phyloP scores from a whole-genome alignment of 306 rosid genomes.

The Hippophae gyantsensis region DNA sequence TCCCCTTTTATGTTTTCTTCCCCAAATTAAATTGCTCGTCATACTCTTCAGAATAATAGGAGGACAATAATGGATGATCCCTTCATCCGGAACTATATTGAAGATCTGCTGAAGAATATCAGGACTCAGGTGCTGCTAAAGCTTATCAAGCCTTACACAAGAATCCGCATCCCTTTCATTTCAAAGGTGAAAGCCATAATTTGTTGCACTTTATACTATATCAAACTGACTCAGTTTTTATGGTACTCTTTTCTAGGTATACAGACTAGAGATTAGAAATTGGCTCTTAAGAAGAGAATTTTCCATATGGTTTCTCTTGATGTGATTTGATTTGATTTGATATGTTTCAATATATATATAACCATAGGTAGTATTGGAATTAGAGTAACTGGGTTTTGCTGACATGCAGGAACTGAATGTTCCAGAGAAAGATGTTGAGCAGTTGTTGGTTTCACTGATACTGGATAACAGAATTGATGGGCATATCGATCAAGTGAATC shows the following conservation, averaged over 20 bases:
- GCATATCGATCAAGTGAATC: constrained; percentile 93
- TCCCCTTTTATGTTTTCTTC: neutral
- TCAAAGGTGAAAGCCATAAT: constrained; percentile 51
- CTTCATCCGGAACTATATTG: constrained; percentile 89
- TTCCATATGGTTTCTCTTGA: neutral
- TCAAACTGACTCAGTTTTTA: no score
- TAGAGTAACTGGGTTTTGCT: neutral
- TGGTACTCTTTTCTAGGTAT: no score
- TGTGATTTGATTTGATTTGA: neutral
- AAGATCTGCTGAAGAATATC: constrained; percentile 90
- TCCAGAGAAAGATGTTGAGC: constrained; percentile 47
- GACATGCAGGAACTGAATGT: constrained; percentile 38
- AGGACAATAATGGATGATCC: constrained; percentile 96
- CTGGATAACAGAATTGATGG: constrained; percentile 94
- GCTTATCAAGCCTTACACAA: constrained; percentile 94
- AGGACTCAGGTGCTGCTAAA: constrained; percentile 96
- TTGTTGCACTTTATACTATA: neutral
- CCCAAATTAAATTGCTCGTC: neutral
- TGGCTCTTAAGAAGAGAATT: no score
- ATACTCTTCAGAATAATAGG: constrained; percentile 48
- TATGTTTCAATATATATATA: neutral
- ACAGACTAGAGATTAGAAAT: no score
- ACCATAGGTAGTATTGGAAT: neutral
- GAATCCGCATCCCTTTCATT: constrained; percentile 92
- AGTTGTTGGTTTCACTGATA: constrained; percentile 48